A percentile compares a stretch with the other conserved stretches of the same genome.
These are phyloP conservation scores for Globisporangium spinosum DNA, from an alignment of 352 stramenopile genomes.

Conservation along the genomic window DNA sequence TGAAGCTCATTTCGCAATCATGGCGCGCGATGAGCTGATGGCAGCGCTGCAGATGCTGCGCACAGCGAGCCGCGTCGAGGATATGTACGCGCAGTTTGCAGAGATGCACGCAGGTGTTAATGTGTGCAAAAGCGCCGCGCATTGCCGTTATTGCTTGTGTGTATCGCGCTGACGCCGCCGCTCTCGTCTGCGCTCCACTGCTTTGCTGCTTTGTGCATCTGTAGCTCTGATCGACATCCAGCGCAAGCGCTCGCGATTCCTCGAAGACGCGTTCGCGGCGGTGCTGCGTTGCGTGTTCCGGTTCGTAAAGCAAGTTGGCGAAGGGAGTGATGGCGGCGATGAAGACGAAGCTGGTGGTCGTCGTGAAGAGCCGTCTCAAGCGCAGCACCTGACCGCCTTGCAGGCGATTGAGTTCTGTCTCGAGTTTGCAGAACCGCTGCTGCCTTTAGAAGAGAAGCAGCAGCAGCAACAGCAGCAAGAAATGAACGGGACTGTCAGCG, in stretches of 20 bases:
- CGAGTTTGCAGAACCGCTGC: conserved; percentile 24
- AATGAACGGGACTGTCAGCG: background rate
- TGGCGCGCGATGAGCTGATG: conserved; percentile 19
- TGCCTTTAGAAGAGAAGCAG: conserved; percentile 6
- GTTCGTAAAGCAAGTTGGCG: background rate
- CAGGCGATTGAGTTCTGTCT: conserved; percentile 22
- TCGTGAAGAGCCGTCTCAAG: background rate
- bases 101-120: conserved; percentile 9
- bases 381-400: conserved; percentile 6
- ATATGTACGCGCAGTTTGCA: conserved; percentile 6
- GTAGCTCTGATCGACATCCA: conserved; percentile 49
- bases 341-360: background rate
- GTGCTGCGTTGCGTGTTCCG: conserved; percentile 35
- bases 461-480: background rate
- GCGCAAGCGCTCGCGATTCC: conserved; percentile 63
- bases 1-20: background rate
- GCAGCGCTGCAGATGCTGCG: conserved; percentile 14
- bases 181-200: background rate
- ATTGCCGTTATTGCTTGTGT: background rate
- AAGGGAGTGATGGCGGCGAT: background rate
- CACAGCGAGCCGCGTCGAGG: conserved; percentile 4
- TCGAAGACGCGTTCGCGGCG: conserved; percentile 56
- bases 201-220: background rate
- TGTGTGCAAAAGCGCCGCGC: too few species aligned
- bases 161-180: background rate